A percentile compares a stretch with the other conserved stretches of the same genome.
Conservation (phyloP, 345 rosid species). For the Arabidopsis suecica region DNA sequence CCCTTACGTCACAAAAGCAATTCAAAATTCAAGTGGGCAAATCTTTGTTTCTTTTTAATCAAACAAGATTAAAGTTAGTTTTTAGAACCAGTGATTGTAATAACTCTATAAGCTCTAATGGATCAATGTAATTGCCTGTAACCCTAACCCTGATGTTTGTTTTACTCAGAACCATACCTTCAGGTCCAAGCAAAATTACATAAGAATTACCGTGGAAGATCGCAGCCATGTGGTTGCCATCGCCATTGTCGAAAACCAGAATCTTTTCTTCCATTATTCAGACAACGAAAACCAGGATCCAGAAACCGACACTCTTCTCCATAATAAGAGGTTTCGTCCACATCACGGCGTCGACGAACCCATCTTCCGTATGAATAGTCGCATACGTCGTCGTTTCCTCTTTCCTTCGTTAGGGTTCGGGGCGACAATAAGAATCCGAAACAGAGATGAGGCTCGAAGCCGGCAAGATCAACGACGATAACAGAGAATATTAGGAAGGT, state of each 20-base stretch:
- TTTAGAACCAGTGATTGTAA: neutral
- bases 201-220: slow-evolving; percentile 68
- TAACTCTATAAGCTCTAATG: neutral
- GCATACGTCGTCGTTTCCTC: slow-evolving; percentile 38
- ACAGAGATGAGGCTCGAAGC: slow-evolving; percentile 43
- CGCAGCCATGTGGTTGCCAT: slow-evolving; percentile 82
- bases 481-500: slow-evolving; percentile 39
- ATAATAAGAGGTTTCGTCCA: slow-evolving; percentile 55
- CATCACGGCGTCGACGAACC: slow-evolving; percentile 50
- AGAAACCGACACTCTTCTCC: slow-evolving; percentile 79
- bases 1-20: slow-evolving; percentile 17
- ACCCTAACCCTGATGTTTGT: slow-evolving; percentile 25
- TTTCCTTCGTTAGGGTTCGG: neutral
- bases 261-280: slow-evolving; percentile 64
- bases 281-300: slow-evolving; percentile 86
- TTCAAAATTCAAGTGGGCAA: neutral
- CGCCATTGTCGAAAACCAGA: slow-evolving; percentile 73
- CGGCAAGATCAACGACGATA: slow-evolving; percentile 25
- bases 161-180: slow-evolving; percentile 22
- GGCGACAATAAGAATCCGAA: slow-evolving; percentile 31
- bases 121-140: neutral
- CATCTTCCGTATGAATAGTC: slow-evolving; percentile 74
- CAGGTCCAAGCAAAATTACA: slow-evolving; percentile 23
- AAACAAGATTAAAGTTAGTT: neutral
- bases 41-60: neutral